Conservation (phyloP, 2,329 filamentous ascomycete genomes). For the Chrysosphaeria jannelii region DNA sequence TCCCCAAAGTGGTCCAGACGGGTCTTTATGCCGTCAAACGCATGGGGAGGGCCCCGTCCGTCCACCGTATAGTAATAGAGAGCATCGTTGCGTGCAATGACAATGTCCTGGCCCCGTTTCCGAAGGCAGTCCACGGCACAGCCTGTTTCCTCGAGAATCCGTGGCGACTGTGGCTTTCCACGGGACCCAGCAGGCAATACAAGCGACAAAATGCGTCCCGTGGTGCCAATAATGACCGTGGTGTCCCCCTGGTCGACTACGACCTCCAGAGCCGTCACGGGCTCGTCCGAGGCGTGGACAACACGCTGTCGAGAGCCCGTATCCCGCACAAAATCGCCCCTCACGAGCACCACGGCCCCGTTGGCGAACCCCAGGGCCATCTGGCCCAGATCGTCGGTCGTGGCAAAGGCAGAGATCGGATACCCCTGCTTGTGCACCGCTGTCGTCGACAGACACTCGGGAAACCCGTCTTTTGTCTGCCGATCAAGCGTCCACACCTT, state of each 20-base stretch:
- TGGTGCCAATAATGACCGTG: constrained; percentile 77
- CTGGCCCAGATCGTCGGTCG: constrained; percentile 67
- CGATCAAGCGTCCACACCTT: constrained; percentile 98
- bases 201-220: constrained; percentile 61
- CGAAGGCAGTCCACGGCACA: constrained; percentile 82
- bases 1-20: constrained; percentile 51
- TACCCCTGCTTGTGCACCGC: constrained; percentile 69
- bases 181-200: constrained; percentile 25
- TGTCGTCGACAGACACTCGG: constrained; percentile 64
- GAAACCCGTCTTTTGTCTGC: constrained; percentile 70
- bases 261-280: constrained; percentile 73
- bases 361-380: constrained; percentile 90
- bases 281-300: constrained; percentile 89
- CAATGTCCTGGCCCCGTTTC: constrained; percentile 46
- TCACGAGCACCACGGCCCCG: constrained; percentile 72
- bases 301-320: constrained; percentile 80
- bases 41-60: constrained; percentile 62
- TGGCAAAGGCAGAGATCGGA: constrained; percentile 77
- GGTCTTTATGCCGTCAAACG: constrained; percentile 76
- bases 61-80: constrained; percentile 78
- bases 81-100: constrained; percentile 84
- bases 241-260: constrained; percentile 33
- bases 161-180: constrained; percentile 67
- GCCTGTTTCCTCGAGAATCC: constrained; percentile 65
- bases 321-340: constrained; percentile 85